Conservation (phyloP, 1,284 basidiomycete genomes). For the Stereum hirsutum region DNA sequence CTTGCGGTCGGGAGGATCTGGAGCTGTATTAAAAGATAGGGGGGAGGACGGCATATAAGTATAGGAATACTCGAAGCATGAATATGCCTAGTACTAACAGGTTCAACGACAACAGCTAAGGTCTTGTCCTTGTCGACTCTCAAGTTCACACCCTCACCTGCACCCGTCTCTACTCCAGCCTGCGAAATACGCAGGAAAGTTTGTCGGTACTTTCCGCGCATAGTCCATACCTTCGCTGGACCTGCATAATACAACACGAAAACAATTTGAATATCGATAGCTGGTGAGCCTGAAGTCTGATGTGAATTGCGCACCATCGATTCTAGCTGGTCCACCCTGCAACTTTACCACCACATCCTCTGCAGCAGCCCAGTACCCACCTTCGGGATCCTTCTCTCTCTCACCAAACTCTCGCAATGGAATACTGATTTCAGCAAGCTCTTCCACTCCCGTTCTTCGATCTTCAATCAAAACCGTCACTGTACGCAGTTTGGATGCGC, state of each 20-base stretch:
- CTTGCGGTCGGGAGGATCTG: too few relatives aligned
- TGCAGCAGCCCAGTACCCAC: slow-evolving; percentile 63
- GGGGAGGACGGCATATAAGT: too few relatives aligned
- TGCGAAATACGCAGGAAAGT: slow-evolving; percentile 53
- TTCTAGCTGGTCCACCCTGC: slow-evolving; percentile 53
- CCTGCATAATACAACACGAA: slow-evolving; percentile 27
- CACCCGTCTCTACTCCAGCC: slow-evolving; percentile 24
- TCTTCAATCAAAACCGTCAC: slow-evolving; percentile 63
- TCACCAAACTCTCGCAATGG: slow-evolving; percentile 37
- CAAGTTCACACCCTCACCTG: slow-evolving; percentile 23
- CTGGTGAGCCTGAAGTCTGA: background rate
- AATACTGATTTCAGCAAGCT: slow-evolving; percentile 57
- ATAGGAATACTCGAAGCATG: slow-evolving; percentile 5
- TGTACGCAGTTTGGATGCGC: slow-evolving; percentile 24
- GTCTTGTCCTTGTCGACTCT: slow-evolving; percentile 21
- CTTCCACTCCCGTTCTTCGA: slow-evolving; percentile 36
- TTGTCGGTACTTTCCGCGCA: slow-evolving; percentile 63
- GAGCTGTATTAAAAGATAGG: too few relatives aligned
- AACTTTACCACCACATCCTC: slow-evolving; percentile 47
- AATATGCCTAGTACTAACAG: slow-evolving; percentile 11
- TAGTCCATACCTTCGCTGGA: slow-evolving; percentile 56
- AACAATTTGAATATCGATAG: background rate
- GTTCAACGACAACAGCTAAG: slow-evolving; percentile 24
- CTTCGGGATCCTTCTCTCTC: slow-evolving; percentile 34
- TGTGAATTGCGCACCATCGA: slow-evolving; percentile 53